Evolutionary conservation across 495 filamentous ascomycete species (phyloP), one percentile per base, ranked within the genome.

Genomic region (Bryoglossum gracile): DNA sequence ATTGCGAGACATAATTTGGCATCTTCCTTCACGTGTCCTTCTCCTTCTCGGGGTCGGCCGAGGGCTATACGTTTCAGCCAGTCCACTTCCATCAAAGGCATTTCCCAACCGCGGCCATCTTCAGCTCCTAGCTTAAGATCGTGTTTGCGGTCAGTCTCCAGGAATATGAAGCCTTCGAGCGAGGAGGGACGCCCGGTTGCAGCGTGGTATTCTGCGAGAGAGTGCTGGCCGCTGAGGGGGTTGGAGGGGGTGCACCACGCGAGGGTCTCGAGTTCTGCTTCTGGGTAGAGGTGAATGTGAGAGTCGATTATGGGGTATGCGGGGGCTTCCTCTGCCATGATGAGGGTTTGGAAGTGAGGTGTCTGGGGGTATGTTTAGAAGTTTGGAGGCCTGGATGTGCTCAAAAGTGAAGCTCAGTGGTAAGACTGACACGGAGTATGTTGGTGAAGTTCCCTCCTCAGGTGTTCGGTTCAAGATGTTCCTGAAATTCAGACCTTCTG

Each of bases 201-300:
- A 28, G 48, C 25, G 14, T 51, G 25, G 63, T 81, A 87, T 54
- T 87, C 73, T 42, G 72, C 59, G 33, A 85, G 51, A n/a, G 78
- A 83, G 62, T 81, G 73, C 39, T 82, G 81, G 8, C 64, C 60
- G 35, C 74, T 67, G 3, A 94, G 69, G 2, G 78, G 78, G 47
- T 69, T 62, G 17, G 67, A 67, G 2, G 78, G 67, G 0, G 44
- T 61, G 53, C 75, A 75, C 87, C 87, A 94, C 46, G 76, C 64
- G 35, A 90, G 69, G 21, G 75, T 73, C 39, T 66, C 51, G 25
- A 83, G 62, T 53, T 89, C 82, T 28, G 78, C 74, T 42, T 68
- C 61, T 51, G 84, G 81, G 67, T 78, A 92, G 61, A 94, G 81
- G 66, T 94, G 89, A 65, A 94, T 82, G 69, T 95, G 89, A 8